A percentile compares a stretch with the other conserved stretches of the same genome.
Conservation (phyloP, 1,139 yeast species). For the Kluyveromyces sp. region DNA sequence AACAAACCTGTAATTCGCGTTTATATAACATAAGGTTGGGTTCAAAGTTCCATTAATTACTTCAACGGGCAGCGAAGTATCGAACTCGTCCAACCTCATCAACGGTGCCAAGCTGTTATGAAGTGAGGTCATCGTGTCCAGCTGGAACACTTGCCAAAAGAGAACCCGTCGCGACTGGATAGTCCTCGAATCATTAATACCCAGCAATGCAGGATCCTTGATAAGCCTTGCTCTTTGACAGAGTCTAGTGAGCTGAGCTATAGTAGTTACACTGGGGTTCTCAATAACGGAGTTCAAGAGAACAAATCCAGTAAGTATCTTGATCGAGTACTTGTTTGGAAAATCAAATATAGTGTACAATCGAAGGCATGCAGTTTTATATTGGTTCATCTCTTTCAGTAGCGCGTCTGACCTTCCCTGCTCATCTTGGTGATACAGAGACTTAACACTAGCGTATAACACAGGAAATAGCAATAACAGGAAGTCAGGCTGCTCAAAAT, state of each 20-base stretch:
- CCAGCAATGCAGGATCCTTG: slow-evolving; percentile 49
- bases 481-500: slow-evolving; percentile 32
- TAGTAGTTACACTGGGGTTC: slow-evolving; percentile 39
- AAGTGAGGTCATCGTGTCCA: slow-evolving; percentile 52
- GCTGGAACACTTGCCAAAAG: slow-evolving; percentile 62
- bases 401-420: slow-evolving; percentile 35
- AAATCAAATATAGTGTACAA: slow-evolving; percentile 44
- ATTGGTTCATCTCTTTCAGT: slow-evolving; percentile 34
- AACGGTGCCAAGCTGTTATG: slow-evolving; percentile 54
- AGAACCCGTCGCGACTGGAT: slow-evolving; percentile 48
- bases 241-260: slow-evolving; percentile 38
- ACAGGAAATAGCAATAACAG: slow-evolving; percentile 45
- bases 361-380: slow-evolving; percentile 39
- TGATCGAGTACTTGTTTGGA: slow-evolving; percentile 46
- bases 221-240: slow-evolving; percentile 52
- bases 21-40: slow-evolving; percentile 36
- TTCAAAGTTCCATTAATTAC: slow-evolving; percentile 16
- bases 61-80: slow-evolving; percentile 49
- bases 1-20: slow-evolving; percentile 48
- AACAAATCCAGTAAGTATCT: slow-evolving; percentile 44
- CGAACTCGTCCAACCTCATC: slow-evolving; percentile 48
- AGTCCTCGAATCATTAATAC: slow-evolving; percentile 41
- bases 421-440: slow-evolving; percentile 39
- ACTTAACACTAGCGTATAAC: slow-evolving; percentile 46
- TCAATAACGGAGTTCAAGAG: slow-evolving; percentile 50